These are phyloP conservation scores for Adansonia digitata DNA, from an alignment of 345 rosid genomes.

Conservation along the genomic window DNA sequence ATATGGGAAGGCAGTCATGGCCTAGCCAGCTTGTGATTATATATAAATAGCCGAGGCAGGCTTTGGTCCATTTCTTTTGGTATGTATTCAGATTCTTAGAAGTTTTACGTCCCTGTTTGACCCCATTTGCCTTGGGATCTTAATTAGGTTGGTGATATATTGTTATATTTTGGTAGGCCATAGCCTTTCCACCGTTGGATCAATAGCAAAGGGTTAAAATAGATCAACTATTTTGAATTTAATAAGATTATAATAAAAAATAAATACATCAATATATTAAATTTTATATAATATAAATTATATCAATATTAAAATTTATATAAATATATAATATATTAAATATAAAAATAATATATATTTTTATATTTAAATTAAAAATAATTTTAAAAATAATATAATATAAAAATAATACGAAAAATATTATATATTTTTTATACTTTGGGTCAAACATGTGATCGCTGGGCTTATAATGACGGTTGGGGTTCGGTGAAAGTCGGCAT, in stretches of 20 bases:
- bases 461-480: background rate
- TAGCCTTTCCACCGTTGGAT: conserved; percentile 3
- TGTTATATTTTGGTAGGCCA: background rate
- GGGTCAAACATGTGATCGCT: background rate
- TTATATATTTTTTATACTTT: too few species aligned
- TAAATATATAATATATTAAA: too few species aligned
- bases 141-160: background rate
- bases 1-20: background rate
- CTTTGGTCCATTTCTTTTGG: background rate
- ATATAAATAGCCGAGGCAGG: background rate
- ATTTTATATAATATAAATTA: background rate
- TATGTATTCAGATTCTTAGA: background rate
- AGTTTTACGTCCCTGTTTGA: background rate
- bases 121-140: background rate
- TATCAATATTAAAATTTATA: background rate
- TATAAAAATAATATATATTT: too few species aligned
- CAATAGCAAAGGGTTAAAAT: background rate
- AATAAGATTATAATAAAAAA: too few species aligned
- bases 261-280: background rate
- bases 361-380: too few species aligned
- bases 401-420: too few species aligned
- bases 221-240: too few species aligned
- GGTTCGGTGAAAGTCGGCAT: background rate
- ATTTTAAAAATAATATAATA: too few species aligned
- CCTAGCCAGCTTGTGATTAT: background rate